These are phyloP conservation scores for Eucalyptus regnans DNA, from an alignment of 345 rosid genomes.

Conservation along the genomic window DNA sequence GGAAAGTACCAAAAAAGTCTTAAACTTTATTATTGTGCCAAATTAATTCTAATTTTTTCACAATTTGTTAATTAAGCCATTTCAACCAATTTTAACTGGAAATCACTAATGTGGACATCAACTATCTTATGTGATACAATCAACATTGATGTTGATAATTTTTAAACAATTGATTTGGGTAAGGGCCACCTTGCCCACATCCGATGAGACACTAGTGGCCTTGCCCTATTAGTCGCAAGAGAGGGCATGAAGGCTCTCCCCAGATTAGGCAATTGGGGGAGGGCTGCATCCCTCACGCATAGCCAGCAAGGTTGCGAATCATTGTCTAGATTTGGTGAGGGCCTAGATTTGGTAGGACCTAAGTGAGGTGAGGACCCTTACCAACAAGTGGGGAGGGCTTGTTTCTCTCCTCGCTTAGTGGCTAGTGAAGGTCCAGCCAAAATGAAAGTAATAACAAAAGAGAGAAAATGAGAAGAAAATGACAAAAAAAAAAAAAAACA, in stretches of 20 bases:
- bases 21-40: too few relatives aligned
- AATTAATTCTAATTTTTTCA: too few relatives aligned
- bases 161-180: background rate
- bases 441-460: background rate
- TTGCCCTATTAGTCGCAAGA: accelerated
- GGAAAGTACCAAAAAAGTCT: too few relatives aligned
- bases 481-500: accelerated
- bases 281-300: background rate
- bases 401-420: background rate
- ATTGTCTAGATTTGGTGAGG: background rate
- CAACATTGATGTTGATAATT: accelerated
- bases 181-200: background rate
- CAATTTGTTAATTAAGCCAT: too few relatives aligned
- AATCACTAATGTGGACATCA: accelerated
- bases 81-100: too few relatives aligned
- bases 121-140: accelerated
- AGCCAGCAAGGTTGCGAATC: background rate
- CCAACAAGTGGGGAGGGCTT: background rate
- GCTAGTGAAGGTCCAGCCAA: background rate
- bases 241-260: background rate
- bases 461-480: too few relatives aligned
- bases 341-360: background rate
- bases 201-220: accelerated
- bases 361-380: background rate
- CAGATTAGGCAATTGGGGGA: background rate